Evolutionary conservation across 805 yeast genomes (phyloP).

Genomic region (Kluyveromyces starmeri): DNA sequence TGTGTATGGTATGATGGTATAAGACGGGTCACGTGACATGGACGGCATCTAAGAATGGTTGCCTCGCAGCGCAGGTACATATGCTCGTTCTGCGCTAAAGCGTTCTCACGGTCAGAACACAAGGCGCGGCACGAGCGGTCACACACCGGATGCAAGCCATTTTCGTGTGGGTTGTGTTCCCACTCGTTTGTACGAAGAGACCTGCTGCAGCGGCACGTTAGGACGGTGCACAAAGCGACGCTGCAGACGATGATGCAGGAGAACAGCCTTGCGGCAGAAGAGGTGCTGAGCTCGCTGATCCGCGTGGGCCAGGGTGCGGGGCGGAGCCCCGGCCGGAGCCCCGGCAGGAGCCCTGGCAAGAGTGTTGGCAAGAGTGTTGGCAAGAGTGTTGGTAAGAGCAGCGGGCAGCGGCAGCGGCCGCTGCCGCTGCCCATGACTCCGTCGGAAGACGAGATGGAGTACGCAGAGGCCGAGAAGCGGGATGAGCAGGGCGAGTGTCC

Average conservation of each 20-base stretch:
- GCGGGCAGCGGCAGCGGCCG: no score
- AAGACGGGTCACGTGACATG: no score
- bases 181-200: slow-evolving; percentile 73
- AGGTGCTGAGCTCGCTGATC: slow-evolving; percentile 3
- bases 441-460: slow-evolving; percentile 2
- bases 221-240: slow-evolving; percentile 56
- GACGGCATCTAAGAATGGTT: slow-evolving; percentile 7
- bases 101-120: slow-evolving; percentile 74
- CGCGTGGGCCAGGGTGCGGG: no score
- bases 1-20: neutral
- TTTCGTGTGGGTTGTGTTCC: slow-evolving; percentile 60
- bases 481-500: no score
- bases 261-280: neutral
- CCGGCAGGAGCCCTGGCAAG: no score
- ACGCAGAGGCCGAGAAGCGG: no score
- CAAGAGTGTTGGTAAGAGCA: no score
- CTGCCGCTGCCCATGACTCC: slow-evolving; percentile 5
- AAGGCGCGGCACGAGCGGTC: slow-evolving; percentile 70
- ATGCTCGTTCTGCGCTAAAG: slow-evolving; percentile 72
- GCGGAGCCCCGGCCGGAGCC: no score
- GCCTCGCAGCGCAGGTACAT: slow-evolving; percentile 55
- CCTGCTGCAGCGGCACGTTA: slow-evolving; percentile 62
- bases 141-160: slow-evolving; percentile 75
- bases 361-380: no score
- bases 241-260: slow-evolving; percentile 8